A percentile compares a stretch with the other conserved stretches of the same genome.
Conservation (phyloP, 352 stramenopile genomes). For the Phytophthora nicotianae region DNA sequence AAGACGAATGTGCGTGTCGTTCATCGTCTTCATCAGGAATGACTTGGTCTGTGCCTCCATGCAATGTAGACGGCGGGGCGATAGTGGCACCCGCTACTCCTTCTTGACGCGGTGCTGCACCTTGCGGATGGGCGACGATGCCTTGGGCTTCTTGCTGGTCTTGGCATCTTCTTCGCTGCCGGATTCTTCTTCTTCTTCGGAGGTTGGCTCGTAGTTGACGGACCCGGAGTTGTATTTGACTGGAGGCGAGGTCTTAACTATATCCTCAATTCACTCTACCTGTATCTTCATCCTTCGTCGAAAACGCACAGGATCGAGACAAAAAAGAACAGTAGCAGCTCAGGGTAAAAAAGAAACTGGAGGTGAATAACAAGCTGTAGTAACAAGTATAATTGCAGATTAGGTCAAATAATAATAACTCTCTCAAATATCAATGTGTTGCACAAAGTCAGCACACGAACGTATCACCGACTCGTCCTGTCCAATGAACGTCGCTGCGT, state of each 20-base stretch:
- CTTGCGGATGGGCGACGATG: not conserved
- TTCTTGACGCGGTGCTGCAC: not conserved
- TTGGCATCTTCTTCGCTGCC: not conserved
- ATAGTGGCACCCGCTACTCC: not conserved
- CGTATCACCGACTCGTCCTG: too few species aligned
- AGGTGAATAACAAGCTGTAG: too few species aligned
- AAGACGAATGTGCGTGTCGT: slow-evolving; percentile 16
- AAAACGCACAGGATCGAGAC: too few species aligned
- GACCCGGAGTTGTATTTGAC: not conserved
- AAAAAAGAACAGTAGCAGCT: too few species aligned
- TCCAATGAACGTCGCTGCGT: too few species aligned
- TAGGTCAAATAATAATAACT: too few species aligned
- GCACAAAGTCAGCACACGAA: too few species aligned
- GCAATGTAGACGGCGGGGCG: not conserved
- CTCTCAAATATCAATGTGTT: too few species aligned
- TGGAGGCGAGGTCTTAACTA: not conserved
- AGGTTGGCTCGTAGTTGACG: not conserved
- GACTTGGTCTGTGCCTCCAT: slow-evolving; percentile 20
- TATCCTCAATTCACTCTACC: too few species aligned
- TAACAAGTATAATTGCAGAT: too few species aligned
- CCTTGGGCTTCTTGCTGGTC: not conserved
- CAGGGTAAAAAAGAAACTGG: too few species aligned
- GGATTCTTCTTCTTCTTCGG: not conserved
- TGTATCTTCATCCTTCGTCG: too few species aligned
- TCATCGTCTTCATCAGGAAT: not conserved